A percentile compares a stretch with the other conserved stretches of the same genome.
phyloP scores from a whole-genome alignment of 1,284 basidiomycete genomes.

The Cryptococcus sp. region DNA sequence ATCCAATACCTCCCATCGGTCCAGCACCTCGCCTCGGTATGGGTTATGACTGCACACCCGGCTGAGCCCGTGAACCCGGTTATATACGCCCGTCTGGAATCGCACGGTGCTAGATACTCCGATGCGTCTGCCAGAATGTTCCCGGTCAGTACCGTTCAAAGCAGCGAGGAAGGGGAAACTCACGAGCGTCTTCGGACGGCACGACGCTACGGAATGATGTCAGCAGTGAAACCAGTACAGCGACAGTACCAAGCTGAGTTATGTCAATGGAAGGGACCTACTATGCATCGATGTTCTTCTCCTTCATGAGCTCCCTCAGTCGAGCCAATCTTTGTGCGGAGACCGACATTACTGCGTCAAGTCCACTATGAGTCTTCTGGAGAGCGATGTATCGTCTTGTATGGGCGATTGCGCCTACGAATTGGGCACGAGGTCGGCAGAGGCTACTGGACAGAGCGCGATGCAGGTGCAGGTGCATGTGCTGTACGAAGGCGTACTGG shows the following conservation, averaged over 20 bases:
- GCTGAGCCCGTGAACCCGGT: slow-evolving; percentile 93
- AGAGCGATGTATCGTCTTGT: too few species aligned
- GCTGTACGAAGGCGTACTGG: too few species aligned
- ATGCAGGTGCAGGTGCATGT: too few species aligned
- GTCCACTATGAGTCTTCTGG: too few species aligned
- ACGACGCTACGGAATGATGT: slow-evolving; percentile 59
- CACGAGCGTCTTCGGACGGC: slow-evolving; percentile 86
- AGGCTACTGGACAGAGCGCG: too few species aligned
- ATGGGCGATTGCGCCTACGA: too few species aligned
- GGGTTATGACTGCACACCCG: slow-evolving; percentile 79
- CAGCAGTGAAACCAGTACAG: background rate
- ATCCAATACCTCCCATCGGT: slow-evolving; percentile 94
- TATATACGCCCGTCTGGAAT: slow-evolving; percentile 81
- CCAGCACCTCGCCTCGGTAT: slow-evolving; percentile 61
- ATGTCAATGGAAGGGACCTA: slow-evolving; percentile 24
- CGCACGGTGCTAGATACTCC: slow-evolving; percentile 83
- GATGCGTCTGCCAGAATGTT: slow-evolving; percentile 66
- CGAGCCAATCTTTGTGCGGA: slow-evolving; percentile 20
- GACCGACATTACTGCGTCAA: background rate
- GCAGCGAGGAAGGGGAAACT: slow-evolving; percentile 42
- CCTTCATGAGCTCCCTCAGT: slow-evolving; percentile 63
- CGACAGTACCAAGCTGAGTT: background rate
- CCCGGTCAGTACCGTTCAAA: too few species aligned
- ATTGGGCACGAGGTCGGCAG: too few species aligned
- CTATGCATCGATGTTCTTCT: slow-evolving; percentile 66